Base-by-base conservation (phyloP, 208 protist species). In the Trypanosoma mega region DNA sequence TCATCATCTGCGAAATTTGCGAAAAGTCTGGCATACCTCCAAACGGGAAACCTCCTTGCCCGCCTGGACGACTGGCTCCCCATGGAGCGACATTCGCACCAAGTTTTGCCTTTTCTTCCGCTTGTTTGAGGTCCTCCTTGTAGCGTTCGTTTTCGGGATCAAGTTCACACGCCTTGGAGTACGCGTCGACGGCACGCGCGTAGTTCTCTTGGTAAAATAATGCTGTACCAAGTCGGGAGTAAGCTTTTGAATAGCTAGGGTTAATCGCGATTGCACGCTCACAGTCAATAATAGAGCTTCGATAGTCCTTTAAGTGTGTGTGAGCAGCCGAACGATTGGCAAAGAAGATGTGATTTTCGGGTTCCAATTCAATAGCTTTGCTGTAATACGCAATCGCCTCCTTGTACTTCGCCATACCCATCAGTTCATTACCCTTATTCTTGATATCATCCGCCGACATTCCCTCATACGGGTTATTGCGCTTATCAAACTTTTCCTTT, bases 351-450 rank as follows among this genome's bases (percentile, higher is more conserved):
- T 83, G 76, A 68, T 96, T 96, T 41, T 87, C 63, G 29, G 90
- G 72, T 49, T 93, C 82, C 45, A 96, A 61, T 68, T 97, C 93
- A 61, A 97, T 96, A 6, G 93, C 87, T 76, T 96, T 96, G 61
- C 80, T 93, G 78, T 97, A 97, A 74, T 79, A 95, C 11, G 80
- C 87, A 56, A 97, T 89, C 30, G 93, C 93, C 62, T 96, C 85
- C 76, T 96, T 92, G 78, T 96, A 96, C 76, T 97, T 94, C 39
- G 79, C 76, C 76, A 91, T 71, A 39, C 73, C 64, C 85, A 97
- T 94, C 26, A 96, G 50, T 45, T 95, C 88, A 62, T 97, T 97
- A 49, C 93, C 93, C 60, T 96, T 96, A 63, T 80, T 87, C 72
- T 97, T 97, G 47, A 96, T 87, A 69, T 97, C 80, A 62, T 96